A percentile compares a stretch with the other conserved stretches of the same genome.
Conservation (phyloP, 179 eudicot genomes). For the Beta corolliflora region DNA sequence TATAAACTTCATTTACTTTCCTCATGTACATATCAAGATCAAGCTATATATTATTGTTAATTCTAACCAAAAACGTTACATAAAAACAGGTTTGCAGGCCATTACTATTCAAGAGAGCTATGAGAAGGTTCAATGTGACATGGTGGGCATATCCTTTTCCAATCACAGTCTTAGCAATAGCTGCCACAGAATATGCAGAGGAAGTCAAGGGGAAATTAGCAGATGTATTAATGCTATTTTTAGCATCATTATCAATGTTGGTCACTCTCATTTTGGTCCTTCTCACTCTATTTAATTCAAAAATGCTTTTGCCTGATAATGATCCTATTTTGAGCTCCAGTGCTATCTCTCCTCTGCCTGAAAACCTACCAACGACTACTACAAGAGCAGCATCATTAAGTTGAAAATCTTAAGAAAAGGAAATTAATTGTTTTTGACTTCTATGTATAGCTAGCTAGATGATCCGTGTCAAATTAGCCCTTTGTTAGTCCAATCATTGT, state of each 20-base stretch:
- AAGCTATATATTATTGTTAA: not conserved
- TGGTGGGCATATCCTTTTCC: conserved; percentile 74
- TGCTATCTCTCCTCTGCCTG: not conserved
- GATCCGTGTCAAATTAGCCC: conserved; percentile 11
- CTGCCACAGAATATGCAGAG: conserved; percentile 45
- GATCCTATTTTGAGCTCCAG: conserved; percentile 7
- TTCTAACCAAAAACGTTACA: not conserved
- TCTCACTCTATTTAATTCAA: conserved; percentile 38
- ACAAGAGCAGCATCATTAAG: not conserved
- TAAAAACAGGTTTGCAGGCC: conserved; percentile 39
- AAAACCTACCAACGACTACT: conserved; percentile 13
- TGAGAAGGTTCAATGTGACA: conserved; percentile 47
- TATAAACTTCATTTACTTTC: too few relatives aligned
- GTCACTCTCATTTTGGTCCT: conserved; percentile 41
- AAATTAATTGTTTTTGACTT: not conserved
- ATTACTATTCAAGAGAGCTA: conserved; percentile 44
- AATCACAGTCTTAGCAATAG: conserved; percentile 42
- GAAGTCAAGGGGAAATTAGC: conserved; percentile 37
- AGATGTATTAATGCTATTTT: conserved; percentile 37
- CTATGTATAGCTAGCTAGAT: not conserved
- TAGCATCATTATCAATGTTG: conserved; percentile 36
- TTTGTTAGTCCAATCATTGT: not conserved
- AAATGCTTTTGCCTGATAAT: conserved; percentile 15
- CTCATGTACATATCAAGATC: not conserved
- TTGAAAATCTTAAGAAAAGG: not conserved